Base-by-base conservation (phyloP, 2,329 filamentous ascomycete genomes). In the Neonectria coccinea region DNA sequence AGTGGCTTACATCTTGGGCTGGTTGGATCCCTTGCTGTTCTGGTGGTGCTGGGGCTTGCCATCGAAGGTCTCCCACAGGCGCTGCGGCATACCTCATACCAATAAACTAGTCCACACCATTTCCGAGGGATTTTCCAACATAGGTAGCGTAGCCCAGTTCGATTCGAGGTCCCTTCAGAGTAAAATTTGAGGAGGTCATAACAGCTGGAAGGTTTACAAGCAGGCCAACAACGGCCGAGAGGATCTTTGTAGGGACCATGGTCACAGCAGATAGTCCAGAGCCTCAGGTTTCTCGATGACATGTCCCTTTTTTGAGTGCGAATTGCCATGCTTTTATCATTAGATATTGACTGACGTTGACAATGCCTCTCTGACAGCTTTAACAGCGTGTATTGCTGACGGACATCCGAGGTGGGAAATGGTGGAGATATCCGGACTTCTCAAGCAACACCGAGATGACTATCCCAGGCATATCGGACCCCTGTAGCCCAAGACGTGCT, bases 51-150 rank as follows among this genome's bases (percentile, higher is more conserved):
- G 57, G 57, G 9, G 57, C 57, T 27, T 41, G 39, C 7, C 7
- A 59, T 31, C 57, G 27, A n/a, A 53, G 29, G 8, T 54, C 25
- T 27, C 50, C 48, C 2, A 42, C 11, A 9, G 57, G 57, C 9
- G 57, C n/a, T 36, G 18, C 31, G 4, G 57, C 57, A 47, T 59
- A 59, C 8, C 57, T 27, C 57, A 59, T 59, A 14, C 57, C 50
- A 7, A 59, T 3, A 29, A 59, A 54, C 48, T 54, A 29, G 33
- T 54, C 41, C 4, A 59, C 41, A 3, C 36, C 36, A 44, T 22
- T 39, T 20, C 1, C 2, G 9, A 61, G 59, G 16, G 16, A 39
- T 12, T 29, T 51, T 6, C 59, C 52, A n/a, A 41, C 36, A 25
- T 61, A 61, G 8, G 29, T 54, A 18, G 57, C 50, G 42, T 55